These are phyloP conservation scores for Lonicera japonica DNA, from an alignment of 129 eudicot genomes.

Conservation along the genomic window DNA sequence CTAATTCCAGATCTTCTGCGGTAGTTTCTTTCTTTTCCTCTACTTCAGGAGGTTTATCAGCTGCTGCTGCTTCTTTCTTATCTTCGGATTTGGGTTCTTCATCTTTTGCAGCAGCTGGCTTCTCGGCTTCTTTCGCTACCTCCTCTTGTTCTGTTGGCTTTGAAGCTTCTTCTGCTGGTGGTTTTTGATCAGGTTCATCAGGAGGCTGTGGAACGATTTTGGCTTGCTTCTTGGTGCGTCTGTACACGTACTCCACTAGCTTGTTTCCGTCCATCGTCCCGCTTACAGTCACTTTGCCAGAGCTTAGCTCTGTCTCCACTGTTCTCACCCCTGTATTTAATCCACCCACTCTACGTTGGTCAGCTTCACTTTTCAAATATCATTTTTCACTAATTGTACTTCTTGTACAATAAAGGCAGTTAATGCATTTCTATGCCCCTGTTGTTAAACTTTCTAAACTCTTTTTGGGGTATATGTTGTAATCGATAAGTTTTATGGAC, in stretches of 20 bases:
- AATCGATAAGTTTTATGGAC: too few relatives aligned
- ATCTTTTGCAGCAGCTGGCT: conserved; percentile 26
- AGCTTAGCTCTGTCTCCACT: conserved; percentile 73
- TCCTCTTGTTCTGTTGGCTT: too few relatives aligned
- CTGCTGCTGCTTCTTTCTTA: conserved; percentile 19
- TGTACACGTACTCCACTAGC: conserved; percentile 80
- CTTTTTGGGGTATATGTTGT: too few relatives aligned
- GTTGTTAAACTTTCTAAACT: too few relatives aligned
- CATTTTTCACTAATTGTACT: too few relatives aligned
- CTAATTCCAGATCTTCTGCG: conserved; percentile 30
- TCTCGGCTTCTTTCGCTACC: conserved; percentile 18
- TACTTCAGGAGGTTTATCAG: conserved; percentile 10
- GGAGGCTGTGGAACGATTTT: conserved; percentile 84
- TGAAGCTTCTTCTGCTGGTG: conserved; percentile 19
- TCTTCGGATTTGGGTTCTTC: conserved; percentile 35
- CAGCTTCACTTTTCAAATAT: too few relatives aligned
- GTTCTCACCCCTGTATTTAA: conserved; percentile 62
- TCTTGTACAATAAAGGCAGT: too few relatives aligned
- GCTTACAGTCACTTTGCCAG: conserved; percentile 83
- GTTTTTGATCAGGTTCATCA: conserved; percentile 36
- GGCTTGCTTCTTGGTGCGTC: conserved; percentile 83
- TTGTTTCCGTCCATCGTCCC: conserved; percentile 83
- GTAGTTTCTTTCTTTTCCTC: conserved; percentile 26
- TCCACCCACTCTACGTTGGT: too few relatives aligned
- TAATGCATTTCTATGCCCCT: too few relatives aligned